Base-by-base conservation (phyloP, 1,284 basidiomycete species). In the Stereum hirsutum region DNA sequence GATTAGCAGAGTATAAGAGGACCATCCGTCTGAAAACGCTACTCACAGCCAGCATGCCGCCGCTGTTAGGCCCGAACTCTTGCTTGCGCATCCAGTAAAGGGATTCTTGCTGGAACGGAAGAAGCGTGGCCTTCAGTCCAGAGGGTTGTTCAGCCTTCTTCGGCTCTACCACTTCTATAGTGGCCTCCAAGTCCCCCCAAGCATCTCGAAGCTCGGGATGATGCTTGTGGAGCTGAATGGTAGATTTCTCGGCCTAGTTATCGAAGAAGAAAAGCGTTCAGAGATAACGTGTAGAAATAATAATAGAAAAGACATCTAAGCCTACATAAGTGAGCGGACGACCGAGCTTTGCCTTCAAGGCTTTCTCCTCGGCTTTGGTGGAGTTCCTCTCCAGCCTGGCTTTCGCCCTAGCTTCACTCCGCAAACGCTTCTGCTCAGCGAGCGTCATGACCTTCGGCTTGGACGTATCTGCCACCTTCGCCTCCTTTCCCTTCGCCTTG, bases 71-170 rank as follows among this genome's bases (percentile, higher is more conserved):
- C 3, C 89, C 77, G 46, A 81, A 68, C 64, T 99, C 96, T 66
- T 99, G 96, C 56, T 91, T 75, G 50, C 81, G 79, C 88, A 99
- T 94, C 96, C 96, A 99, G 58, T 75, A 81, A 45, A 99, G 68
- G 60, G 90, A 92, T 65, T 99, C 96, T 48, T 79, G 80, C 62
- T 99, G 95, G 66, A 88, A 89, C 47, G 85, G 84, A 24, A 89
- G 63, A 7, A 89, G 68, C 0, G 68, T 72, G 31, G 79, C 66
- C 59, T 90, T 93, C 47, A 99, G 68, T 7, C 82, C 83, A 1
- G 66, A 64, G 3, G 96, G 94, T 49, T 95, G 93, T 36, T 77
- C 74, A 39, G 81, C 88, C 53, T 78, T 75, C 46, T 77, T 65
- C 1, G 93, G 91, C 37, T 72, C 65, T 46, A 81, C 67, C 33